Conservation (phyloP, 148 eudicot genomes). For the Cornus suecica region DNA sequence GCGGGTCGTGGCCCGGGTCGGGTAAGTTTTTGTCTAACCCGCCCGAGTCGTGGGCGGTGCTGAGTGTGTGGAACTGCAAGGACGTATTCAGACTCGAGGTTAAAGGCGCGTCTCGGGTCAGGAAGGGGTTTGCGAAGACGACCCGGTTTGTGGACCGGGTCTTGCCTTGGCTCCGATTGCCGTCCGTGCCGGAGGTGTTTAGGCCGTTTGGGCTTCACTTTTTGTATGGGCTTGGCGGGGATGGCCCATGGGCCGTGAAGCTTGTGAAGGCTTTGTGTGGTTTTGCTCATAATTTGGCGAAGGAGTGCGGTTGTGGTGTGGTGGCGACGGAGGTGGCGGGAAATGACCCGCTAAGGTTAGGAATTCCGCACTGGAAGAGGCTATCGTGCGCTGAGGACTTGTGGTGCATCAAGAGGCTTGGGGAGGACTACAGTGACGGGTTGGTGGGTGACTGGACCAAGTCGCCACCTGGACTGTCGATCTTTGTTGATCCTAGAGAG, state of each 20-base stretch:
- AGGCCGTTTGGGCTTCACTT: slow-evolving; percentile 90
- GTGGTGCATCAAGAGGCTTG: slow-evolving; percentile 87
- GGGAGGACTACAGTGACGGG: slow-evolving; percentile 72
- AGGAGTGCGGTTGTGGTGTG: slow-evolving; percentile 61
- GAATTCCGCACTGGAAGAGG: slow-evolving; percentile 83
- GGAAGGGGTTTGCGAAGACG: slow-evolving; percentile 41
- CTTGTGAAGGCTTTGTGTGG: slow-evolving; percentile 53
- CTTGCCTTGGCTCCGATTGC: slow-evolving; percentile 65
- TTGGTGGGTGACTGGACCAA: slow-evolving; percentile 83
- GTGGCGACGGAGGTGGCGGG: slow-evolving; percentile 82
- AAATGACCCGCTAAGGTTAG: slow-evolving; percentile 65
- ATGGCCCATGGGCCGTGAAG: slow-evolving; percentile 57
- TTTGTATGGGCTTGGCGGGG: slow-evolving; percentile 88
- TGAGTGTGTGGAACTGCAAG: slow-evolving; percentile 80
- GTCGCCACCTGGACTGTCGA: slow-evolving; percentile 60
- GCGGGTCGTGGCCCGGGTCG: slow-evolving; percentile 42
- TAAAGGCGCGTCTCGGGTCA: slow-evolving; percentile 73
- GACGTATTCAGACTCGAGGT: slow-evolving; percentile 75
- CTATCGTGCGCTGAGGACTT: slow-evolving; percentile 77
- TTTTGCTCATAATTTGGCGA: slow-evolving; percentile 79
- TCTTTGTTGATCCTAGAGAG: slow-evolving; percentile 94
- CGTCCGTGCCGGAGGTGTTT: slow-evolving; percentile 78
- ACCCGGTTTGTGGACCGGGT: slow-evolving; percentile 72
- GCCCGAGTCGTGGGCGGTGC: slow-evolving; percentile 83
- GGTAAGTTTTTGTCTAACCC: slow-evolving; percentile 37